Evolutionary conservation across 2,329 filamentous ascomycete species (phyloP), one percentile per base, ranked within the genome.

Genomic region (Plenodomus lindquistii): DNA sequence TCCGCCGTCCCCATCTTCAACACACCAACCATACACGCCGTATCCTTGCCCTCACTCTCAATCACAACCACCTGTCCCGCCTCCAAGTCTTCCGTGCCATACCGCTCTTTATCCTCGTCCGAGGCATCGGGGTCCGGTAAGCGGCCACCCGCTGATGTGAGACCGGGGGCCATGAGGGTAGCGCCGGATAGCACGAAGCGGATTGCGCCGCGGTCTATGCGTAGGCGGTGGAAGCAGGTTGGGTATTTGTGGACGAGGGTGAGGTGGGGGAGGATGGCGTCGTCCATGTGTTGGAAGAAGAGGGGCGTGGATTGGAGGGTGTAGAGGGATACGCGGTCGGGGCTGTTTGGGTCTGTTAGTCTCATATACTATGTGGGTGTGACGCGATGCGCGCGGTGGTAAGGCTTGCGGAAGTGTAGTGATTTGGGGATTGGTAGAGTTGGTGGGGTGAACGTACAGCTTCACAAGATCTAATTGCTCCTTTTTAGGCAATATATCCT

Each of bases 401-500:
- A 17, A 35, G 11, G 40, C 8, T 22, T 42, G 16, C 11, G 11
- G 24, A 34, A 19, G 15, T 24, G 4, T 13, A 8, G 16, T 11
- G 2, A 7, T 20, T 6, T 16, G 38, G 42, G 41, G 8, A 16
- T 37, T 16, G 16, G 9, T 24, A 15, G 20, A 17, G 15, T 3
- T 24, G 11, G 19, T 4, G 7, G 18, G 19, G 18, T 34, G 20
- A 9, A 67, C 70, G 48, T 72, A 85, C 79, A 97, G 85, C 78
- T 97, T 97, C 75, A 97, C 85, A 59, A 90, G 84, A 74, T 93
- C 88, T 44, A 97, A 80, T 55, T 94, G 90, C 50, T 88, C 85
- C 74, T 97, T 99, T 77, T 97, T 97, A 42, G 94, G 94, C 59
- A 99, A 81, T 64, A 97, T 85, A 72, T 95, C 90, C 73, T 99